Base-by-base conservation (phyloP, 345 rosid species). In the Corchorus olitorius region DNA sequence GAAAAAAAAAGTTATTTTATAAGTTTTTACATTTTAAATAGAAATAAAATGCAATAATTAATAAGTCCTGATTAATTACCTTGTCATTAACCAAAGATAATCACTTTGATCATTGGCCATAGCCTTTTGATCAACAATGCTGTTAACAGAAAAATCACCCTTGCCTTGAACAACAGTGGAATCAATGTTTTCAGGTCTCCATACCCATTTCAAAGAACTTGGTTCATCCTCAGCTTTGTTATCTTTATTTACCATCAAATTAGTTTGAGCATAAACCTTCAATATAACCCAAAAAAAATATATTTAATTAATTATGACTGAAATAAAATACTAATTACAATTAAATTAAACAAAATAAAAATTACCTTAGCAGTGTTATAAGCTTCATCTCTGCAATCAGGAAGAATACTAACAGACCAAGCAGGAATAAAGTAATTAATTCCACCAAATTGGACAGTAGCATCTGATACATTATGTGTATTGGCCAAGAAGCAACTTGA, bases 371-470 rank as follows among this genome's bases (percentile, higher is more conserved):
- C 93, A 2, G 97, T 90, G 58, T 89, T 90, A 77, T 84, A 93
- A 1, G 41, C 86, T 72, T 87, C 94, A 3, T 75, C 83, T 10
- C 75, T 56, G 58, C 96, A 91, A 14, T 91, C 90, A 2, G 91
- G 92, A 67, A 91, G 90, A 64, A 93, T 81, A 68, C 87, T 88
- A 15, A 93, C 91, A 20, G 96, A 91, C 93, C 96, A 89, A 4
- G 97, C 90, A 0, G 94, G 97, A 53, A 93, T 73, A 12, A 14
- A 65, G 35, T 84, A 86, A 0, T 69, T 33, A 45, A 60, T 78
- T 19, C 91, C 97, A 74, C 74, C 76, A 79, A 85, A 90, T n/a
- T 33, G 80, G 50, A 93, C 71, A 5, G 74, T 53, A 16, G 85
- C 89, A 78, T 90, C 93, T 3, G 77, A 65, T 6, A 78, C 48